phyloP scores from a whole-genome alignment of 2,329 filamentous ascomycete genomes.

The Karstenula rhodostoma region DNA sequence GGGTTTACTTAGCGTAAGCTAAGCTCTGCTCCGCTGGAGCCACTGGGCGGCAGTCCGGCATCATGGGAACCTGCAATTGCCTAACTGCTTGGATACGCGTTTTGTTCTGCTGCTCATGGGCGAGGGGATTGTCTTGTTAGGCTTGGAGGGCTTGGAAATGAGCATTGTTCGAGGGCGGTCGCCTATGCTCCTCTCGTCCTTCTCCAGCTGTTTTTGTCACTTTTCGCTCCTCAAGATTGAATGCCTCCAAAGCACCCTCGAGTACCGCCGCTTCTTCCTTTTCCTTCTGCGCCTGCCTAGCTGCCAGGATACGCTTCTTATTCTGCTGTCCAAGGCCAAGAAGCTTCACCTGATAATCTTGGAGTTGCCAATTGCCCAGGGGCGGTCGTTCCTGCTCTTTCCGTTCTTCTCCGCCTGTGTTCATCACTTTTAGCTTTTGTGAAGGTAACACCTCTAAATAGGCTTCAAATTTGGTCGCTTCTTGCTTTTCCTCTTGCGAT shows the following conservation, averaged over 20 bases:
- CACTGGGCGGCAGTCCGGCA: background rate
- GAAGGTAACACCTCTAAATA: too few relatives aligned
- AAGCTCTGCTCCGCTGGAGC: background rate
- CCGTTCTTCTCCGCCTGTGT: too few relatives aligned
- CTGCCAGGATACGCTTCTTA: background rate
- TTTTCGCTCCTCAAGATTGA: background rate
- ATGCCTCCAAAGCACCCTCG: background rate
- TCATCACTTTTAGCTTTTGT: too few relatives aligned
- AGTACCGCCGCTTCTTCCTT: background rate
- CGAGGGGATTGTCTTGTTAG: background rate
- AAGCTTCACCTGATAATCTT: too few relatives aligned
- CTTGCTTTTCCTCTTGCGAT: background rate
- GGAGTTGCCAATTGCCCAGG: background rate
- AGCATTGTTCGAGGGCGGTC: background rate
- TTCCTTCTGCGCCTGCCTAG: background rate
- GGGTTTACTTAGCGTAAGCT: too few relatives aligned
- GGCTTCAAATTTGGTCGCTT: background rate
- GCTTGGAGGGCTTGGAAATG: background rate
- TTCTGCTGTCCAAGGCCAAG: background rate
- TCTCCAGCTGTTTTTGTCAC: background rate
- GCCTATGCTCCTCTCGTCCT: background rate
- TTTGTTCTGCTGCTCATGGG: background rate
- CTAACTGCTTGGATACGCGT: background rate
- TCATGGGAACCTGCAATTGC: background rate
- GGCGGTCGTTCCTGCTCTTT: too few relatives aligned